A percentile compares a stretch with the other conserved stretches of the same genome.
Evolutionary conservation across 75 land plant species (phyloP).

Genomic region (Adiantum capillusveneris): DNA sequence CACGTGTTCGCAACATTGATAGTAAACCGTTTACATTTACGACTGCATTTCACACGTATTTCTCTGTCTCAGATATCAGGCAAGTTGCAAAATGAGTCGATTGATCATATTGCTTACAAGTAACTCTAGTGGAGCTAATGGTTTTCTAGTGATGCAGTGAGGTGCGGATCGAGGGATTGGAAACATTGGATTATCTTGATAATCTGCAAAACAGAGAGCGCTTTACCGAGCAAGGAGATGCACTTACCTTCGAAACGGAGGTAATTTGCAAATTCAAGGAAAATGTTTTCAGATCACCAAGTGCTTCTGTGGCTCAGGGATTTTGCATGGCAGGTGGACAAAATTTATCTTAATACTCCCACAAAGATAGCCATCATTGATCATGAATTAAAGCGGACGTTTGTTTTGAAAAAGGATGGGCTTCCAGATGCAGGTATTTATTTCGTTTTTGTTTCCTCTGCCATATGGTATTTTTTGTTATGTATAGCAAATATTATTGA

Average conservation of each 20-base stretch:
- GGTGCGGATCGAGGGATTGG: constrained; percentile 61
- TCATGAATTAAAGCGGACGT: constrained; percentile 68
- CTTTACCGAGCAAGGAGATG: constrained; percentile 68
- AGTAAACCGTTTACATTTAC: constrained; percentile 40
- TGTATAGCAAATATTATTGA: no score
- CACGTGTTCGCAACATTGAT: constrained; percentile 35
- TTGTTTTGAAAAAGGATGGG: constrained; percentile 62
- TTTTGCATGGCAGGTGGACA: constrained; percentile 29
- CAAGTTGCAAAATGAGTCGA: background rate
- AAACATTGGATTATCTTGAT: constrained; percentile 50
- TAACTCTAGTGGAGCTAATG: no score
- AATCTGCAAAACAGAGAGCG: constrained; percentile 35
- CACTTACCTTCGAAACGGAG: constrained; percentile 60
- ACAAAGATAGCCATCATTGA: constrained; percentile 57
- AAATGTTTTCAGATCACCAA: no score
- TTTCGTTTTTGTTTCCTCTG: no score
- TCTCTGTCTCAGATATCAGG: constrained; percentile 42
- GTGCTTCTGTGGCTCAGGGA: background rate
- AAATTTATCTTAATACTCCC: constrained; percentile 54
- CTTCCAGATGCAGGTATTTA: constrained; percentile 67
- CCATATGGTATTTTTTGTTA: no score
- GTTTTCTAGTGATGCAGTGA: no score
- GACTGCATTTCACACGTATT: constrained; percentile 36
- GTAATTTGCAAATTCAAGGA: constrained; percentile 17
- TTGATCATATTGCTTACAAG: no score